These are phyloP conservation scores for Dentipellis fragilis DNA, from an alignment of 768 basidiomycete species.

Conservation along the genomic window DNA sequence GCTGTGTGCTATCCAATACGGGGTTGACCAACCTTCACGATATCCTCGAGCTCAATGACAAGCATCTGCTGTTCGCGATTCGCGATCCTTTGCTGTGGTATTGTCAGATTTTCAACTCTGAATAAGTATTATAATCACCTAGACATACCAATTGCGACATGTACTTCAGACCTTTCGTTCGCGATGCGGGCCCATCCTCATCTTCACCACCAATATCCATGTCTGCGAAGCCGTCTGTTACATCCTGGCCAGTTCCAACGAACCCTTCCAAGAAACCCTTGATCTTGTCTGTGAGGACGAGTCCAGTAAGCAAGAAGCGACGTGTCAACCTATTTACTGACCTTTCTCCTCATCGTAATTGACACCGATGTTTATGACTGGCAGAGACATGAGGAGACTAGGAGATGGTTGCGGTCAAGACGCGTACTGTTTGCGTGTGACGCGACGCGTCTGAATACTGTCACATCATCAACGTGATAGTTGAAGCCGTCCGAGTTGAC, in stretches of 20 bases:
- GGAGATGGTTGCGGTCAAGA: neutral
- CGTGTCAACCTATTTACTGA: conserved; percentile 15
- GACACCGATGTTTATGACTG: conserved; percentile 47
- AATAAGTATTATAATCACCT: neutral
- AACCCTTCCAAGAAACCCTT: conserved; percentile 61
- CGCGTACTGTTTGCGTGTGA: conserved; percentile 4
- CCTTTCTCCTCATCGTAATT: conserved; percentile 70
- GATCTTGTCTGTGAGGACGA: conserved; percentile 45
- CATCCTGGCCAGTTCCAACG: conserved; percentile 52
- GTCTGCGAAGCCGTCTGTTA: conserved; percentile 56
- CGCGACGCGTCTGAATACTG: conserved; percentile 12
- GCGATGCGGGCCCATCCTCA: conserved; percentile 20
- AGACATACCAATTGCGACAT: conserved; percentile 68
- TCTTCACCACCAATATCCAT: conserved; percentile 54
- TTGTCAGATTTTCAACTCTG: conserved; percentile 5
- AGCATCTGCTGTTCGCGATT: conserved; percentile 91
- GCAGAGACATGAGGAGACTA: conserved; percentile 48
- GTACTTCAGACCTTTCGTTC: conserved; percentile 55
- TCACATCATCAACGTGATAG: neutral
- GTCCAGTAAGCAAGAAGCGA: neutral
- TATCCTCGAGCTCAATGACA: conserved; percentile 81
- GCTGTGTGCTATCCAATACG: conserved; percentile 2
- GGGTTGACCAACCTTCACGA: conserved; percentile 48
- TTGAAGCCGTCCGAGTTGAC: too few species aligned
- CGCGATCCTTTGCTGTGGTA: conserved; percentile 72